Percentiles rank a stretch among this genome's conserved stretches.
These are phyloP conservation scores for Cyclanthera cordifolia DNA, from an alignment of 306 rosid species.

Conservation along the genomic window DNA sequence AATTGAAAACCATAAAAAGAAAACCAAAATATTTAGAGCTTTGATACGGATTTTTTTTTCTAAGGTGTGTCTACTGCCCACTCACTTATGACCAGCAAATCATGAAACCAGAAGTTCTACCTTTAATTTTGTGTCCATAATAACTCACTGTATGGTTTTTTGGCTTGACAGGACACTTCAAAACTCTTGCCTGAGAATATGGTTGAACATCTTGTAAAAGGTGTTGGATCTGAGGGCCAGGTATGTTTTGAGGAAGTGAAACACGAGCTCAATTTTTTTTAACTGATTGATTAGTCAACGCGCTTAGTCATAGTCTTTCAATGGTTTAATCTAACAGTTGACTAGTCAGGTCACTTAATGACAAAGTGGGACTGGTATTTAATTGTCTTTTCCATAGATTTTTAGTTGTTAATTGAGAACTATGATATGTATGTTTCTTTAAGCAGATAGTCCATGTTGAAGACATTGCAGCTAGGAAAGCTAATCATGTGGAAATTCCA, in stretches of 20 bases:
- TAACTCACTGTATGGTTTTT: constrained; percentile 5
- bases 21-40: not conserved
- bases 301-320: not conserved
- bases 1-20: not conserved
- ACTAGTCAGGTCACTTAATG: not conserved
- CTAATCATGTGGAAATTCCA: constrained; percentile 46
- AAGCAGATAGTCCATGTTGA: constrained; percentile 74
- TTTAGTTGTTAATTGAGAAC: constrained; percentile 7
- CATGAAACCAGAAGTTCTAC: constrained; percentile 5
- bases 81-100: not conserved
- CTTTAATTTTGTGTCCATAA: not conserved
- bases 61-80: not conserved
- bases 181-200: constrained; percentile 51
- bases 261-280: not conserved
- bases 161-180: constrained; percentile 40
- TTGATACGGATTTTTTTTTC: not conserved
- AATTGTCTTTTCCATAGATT: not conserved
- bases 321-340: not conserved
- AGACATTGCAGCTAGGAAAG: constrained; percentile 53
- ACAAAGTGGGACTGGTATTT: not conserved
- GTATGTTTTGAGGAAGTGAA: constrained; percentile 21
- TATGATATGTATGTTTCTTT: constrained; percentile 20
- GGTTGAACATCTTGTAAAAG: constrained; percentile 76
- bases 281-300: not conserved
- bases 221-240: constrained; percentile 70